Evolutionary conservation across 163 green algal species (phyloP).

Genomic region (Scenedesmus sp.): DNA sequence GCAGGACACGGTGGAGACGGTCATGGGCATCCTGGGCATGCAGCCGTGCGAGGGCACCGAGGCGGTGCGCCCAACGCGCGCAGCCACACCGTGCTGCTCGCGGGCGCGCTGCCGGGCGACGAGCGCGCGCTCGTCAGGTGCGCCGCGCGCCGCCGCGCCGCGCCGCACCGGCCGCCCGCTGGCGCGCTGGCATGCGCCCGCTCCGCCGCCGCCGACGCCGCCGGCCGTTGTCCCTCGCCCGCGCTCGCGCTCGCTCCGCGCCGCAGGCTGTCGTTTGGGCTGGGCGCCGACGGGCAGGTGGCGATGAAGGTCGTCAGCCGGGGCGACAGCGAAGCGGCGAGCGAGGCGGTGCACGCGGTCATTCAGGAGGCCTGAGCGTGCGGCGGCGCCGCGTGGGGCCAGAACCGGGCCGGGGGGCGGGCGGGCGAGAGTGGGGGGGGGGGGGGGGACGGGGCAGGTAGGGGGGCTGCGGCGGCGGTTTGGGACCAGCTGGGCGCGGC

Average conservation of each 20-base stretch:
- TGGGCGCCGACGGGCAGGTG: slow-evolving; percentile 87
- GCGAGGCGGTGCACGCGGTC: slow-evolving; percentile 93
- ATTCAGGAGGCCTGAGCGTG: slow-evolving; percentile 79
- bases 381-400: background rate
- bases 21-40: slow-evolving; percentile 94
- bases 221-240: background rate
- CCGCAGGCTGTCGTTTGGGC: slow-evolving; percentile 89
- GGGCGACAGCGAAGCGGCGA: slow-evolving; percentile 70
- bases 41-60: slow-evolving; percentile 90
- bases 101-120: slow-evolving; percentile 85
- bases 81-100: slow-evolving; percentile 90
- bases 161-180: background rate
- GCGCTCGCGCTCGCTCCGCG: background rate
- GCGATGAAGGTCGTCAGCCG: slow-evolving; percentile 97
- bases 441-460: too few species aligned
- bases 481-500: too few species aligned
- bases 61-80: slow-evolving; percentile 93
- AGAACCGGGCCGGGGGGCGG: too few species aligned
- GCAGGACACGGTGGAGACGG: slow-evolving; percentile 92
- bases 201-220: too few species aligned
- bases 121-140: slow-evolving; percentile 51
- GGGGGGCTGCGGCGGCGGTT: too few species aligned
- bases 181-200: background rate
- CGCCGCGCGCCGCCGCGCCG: background rate
- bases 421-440: too few species aligned